These are phyloP conservation scores for Trifolium subterraneum DNA, from an alignment of 306 rosid genomes.

Conservation along the genomic window DNA sequence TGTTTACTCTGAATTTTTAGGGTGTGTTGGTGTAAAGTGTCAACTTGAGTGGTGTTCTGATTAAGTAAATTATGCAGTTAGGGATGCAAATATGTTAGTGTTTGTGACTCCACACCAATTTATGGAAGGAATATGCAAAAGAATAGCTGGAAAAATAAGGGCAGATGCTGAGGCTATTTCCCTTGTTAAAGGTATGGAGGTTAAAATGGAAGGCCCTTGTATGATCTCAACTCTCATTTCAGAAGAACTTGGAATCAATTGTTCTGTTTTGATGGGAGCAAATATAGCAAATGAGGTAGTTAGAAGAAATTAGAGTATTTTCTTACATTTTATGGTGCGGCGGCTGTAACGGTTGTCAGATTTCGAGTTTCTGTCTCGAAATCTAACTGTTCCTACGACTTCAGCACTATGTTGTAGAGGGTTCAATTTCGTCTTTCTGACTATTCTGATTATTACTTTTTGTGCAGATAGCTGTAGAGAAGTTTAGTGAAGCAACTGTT, in stretches of 20 bases:
- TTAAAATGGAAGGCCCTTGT: conserved; percentile 97
- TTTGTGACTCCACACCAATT: conserved; percentile 98
- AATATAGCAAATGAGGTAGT: conserved; percentile 94
- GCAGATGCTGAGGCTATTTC: conserved; percentile 89
- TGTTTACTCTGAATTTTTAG: conserved; percentile 13
- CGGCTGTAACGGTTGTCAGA: not conserved
- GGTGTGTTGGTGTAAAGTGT: not conserved
- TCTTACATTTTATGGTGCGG: not conserved
- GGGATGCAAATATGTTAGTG: conserved; percentile 91
- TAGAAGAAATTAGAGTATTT: not conserved
- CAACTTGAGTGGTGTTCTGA: conserved; percentile 42
- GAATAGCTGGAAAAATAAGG: conserved; percentile 73
- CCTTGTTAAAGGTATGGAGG: conserved; percentile 97
- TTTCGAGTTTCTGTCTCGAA: not conserved
- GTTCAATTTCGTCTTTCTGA: not conserved
- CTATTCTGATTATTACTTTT: not conserved
- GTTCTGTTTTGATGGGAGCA: conserved; percentile 96
- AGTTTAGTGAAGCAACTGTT: conserved; percentile 95
- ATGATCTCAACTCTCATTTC: conserved; percentile 93
- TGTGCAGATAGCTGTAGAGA: conserved; percentile 70
- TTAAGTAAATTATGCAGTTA: conserved; percentile 63
- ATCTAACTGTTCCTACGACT: not conserved
- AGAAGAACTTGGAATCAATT: conserved; percentile 72
- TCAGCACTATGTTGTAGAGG: not conserved
- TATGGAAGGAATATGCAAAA: conserved; percentile 93